Conservation (phyloP, 768 basidiomycete species). For the Termitomyces sp. region DNA sequence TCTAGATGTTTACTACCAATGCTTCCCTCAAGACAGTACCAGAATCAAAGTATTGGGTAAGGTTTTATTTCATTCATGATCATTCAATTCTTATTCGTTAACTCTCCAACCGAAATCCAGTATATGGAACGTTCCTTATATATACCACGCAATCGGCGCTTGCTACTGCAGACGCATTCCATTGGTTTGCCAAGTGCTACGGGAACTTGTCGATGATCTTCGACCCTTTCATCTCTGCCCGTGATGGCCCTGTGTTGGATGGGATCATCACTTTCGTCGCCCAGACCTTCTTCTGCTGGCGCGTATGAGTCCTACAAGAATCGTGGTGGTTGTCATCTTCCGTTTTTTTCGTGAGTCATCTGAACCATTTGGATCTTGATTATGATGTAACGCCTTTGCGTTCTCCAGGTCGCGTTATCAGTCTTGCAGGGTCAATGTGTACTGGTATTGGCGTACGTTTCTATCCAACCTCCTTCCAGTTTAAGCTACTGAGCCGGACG, state of each 20-base stretch:
- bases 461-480: neutral
- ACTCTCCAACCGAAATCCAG: neutral
- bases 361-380: no score
- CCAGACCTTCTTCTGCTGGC: constrained; percentile 10
- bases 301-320: constrained; percentile 5
- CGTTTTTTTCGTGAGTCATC: constrained; percentile 2
- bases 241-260: constrained; percentile 7
- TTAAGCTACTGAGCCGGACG: neutral
- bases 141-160: neutral
- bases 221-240: constrained; percentile 9
- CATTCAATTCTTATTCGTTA: neutral
- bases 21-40: neutral
- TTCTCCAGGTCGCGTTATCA: constrained; percentile 1
- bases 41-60: neutral
- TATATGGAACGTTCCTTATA: neutral
- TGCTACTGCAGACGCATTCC: constrained; percentile 7
- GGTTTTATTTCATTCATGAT: neutral
- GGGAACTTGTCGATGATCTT: constrained; percentile 2
- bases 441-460: constrained; percentile 7
- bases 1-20: constrained; percentile 1
- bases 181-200: constrained; percentile 7
- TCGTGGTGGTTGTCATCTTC: constrained; percentile 3
- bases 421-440: constrained; percentile 8
- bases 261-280: constrained; percentile 8
- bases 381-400: neutral